Evolutionary conservation across 176 grass and related monocot genomes (phyloP), one percentile per base, ranked within the genome.

Genomic region (Cocos nucifera): DNA sequence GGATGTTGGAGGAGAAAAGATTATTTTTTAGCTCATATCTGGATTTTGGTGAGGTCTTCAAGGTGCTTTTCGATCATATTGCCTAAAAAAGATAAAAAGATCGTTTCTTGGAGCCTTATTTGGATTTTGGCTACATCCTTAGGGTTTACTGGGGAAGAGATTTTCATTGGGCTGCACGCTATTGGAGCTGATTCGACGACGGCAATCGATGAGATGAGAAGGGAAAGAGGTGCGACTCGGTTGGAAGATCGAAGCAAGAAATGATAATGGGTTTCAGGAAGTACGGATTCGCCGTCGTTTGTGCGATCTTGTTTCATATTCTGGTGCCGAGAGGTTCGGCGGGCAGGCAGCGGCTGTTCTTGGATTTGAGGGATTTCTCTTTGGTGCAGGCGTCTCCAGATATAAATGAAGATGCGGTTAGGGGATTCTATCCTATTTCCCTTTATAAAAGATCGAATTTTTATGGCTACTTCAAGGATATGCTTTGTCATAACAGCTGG

Each of bases 321-420:
- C 58, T 39, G 15, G 58, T 39, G 58, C 17, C 15, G 5, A 61
- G 24, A n/a, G 58, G 17, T 39, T 61, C 17, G 58, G 58, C 58
- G 26, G 17, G 58, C 24, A 60, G 15, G 58, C 25, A 60, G 27
- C 5, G 9, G 35, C 35, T 44, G 35, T 44, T 44, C 35, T 44
- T 61, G 26, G 58, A 15, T 19, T 61, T 61, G 22, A 28, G 14
- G 5, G 58, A 32, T 61, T 61, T 17, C 16, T 61, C 24, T 39
- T 61, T 27, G 58, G 27, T 39, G 24, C 25, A 27, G n/a, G 28
- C 58, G 50, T 50, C 77, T 58, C 56, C 60, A 20, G 55, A 78
- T 74, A 70, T 81, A 14, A 78, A 81, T 28, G 63, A 65, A 49
- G 61, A 61, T 18, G 4, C 65, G 74, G 83, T 81, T 56, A 86